Evolutionary conservation across 78 protist genomes (phyloP).

Genomic region (Creolimax fragrantissima): DNA sequence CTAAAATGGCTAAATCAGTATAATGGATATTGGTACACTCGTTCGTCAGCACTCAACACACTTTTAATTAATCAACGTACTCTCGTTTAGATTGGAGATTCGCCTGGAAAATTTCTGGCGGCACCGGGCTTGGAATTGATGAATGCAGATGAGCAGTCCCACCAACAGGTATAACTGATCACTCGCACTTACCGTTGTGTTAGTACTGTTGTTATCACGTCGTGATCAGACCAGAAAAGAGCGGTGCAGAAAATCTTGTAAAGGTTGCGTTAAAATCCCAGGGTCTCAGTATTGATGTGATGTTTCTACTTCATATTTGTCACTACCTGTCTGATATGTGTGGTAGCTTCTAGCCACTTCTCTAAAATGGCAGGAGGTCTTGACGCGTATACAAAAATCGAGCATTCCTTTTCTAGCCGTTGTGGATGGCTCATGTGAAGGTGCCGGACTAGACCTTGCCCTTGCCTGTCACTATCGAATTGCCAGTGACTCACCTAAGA

Average conservation of each 20-base stretch:
- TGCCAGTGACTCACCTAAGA: slow-evolving; percentile 33
- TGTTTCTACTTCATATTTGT: no score
- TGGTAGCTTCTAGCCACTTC: background rate
- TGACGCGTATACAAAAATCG: background rate
- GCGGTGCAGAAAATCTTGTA: no score
- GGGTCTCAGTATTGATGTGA: no score
- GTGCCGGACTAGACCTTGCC: slow-evolving; percentile 84
- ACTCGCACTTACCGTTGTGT: no score
- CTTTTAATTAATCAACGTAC: no score
- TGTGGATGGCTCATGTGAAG: slow-evolving; percentile 69
- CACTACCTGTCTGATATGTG: no score
- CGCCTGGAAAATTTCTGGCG: background rate
- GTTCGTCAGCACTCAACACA: no score
- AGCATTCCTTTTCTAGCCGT: slow-evolving; percentile 63
- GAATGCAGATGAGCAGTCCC: background rate
- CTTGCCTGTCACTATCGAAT: slow-evolving; percentile 70
- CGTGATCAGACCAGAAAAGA: no score
- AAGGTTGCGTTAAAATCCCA: no score
- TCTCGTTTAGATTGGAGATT: background rate
- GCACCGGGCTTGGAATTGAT: background rate
- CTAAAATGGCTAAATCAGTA: no score
- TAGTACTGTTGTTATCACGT: no score
- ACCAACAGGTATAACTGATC: background rate
- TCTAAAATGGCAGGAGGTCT: background rate
- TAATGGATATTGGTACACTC: no score